Percentiles rank a stretch among this genome's conserved stretches.
These are phyloP conservation scores for Verticillium albo-atrum DNA, from an alignment of 2,329 filamentous ascomycete species.

Conservation along the genomic window DNA sequence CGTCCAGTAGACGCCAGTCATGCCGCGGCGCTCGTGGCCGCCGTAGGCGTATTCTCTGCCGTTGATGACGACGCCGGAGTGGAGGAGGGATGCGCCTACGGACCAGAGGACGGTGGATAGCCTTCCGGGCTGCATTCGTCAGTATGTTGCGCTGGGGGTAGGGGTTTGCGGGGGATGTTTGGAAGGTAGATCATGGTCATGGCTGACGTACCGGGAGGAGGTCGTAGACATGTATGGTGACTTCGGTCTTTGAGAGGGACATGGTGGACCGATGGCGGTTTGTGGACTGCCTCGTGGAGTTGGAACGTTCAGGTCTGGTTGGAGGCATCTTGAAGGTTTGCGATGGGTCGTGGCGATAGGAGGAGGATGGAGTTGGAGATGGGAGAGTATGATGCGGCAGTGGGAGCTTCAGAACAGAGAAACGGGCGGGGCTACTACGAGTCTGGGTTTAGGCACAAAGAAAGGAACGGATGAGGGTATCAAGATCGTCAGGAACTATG, in stretches of 20 bases:
- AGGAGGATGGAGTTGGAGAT: not conserved
- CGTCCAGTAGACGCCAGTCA: constrained; percentile 83
- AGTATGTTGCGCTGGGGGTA: not conserved
- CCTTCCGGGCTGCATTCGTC: constrained; percentile 56
- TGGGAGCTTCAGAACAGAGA: not conserved
- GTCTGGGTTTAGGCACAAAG: not conserved
- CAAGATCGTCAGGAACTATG: not conserved
- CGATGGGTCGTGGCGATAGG: not conserved
- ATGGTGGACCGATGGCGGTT: constrained; percentile 58
- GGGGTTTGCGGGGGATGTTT: not conserved
- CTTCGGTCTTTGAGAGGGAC: constrained; percentile 67
- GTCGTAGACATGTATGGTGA: constrained; percentile 75
- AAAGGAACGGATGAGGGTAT: not conserved
- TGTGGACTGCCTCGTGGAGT: constrained; percentile 14
- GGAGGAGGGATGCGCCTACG: constrained; percentile 71
- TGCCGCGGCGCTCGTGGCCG: constrained; percentile 65
- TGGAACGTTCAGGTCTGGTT: not conserved
- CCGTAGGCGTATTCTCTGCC: constrained; percentile 81
- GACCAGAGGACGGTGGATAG: constrained; percentile 75
- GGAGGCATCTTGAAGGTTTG: not conserved
- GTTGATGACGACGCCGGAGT: constrained; percentile 79
- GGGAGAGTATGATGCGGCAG: not conserved
- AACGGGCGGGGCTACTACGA: not conserved
- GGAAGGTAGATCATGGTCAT: no score
- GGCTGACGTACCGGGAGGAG: constrained; percentile 59